A percentile compares a stretch with the other conserved stretches of the same genome.
Evolutionary conservation across 257 asterid species (phyloP).

Genomic region (Solanum pennellii): DNA sequence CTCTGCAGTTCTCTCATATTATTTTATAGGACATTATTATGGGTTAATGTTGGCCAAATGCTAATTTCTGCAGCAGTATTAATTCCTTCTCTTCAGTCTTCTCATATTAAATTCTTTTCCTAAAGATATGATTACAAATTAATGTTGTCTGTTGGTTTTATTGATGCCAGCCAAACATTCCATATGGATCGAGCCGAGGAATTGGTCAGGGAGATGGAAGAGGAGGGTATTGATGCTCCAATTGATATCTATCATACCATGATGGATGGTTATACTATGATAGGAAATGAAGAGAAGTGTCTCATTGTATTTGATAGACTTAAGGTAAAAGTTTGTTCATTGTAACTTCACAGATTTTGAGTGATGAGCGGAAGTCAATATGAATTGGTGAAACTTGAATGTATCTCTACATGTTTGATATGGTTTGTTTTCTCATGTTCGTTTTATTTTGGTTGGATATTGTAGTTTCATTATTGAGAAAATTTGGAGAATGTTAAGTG

Average conservation of each 20-base stretch:
- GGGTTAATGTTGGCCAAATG: background rate
- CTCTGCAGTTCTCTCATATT: background rate
- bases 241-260: conserved; percentile 86
- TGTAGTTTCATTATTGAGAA: background rate
- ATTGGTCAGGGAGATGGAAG: conserved; percentile 97
- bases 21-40: background rate
- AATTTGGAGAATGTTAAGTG: background rate
- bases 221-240: conserved; percentile 83
- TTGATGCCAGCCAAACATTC: conserved; percentile 50
- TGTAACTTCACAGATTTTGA: background rate
- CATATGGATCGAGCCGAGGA: conserved; percentile 73
- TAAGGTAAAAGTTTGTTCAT: conserved; percentile 31
- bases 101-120: background rate
- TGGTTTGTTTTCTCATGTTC: background rate
- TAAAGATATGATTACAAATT: background rate
- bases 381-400: background rate
- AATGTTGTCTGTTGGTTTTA: conserved; percentile 2
- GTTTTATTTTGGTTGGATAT: background rate
- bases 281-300: conserved; percentile 64
- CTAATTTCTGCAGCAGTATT: background rate
- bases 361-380: background rate
- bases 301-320: conserved; percentile 74
- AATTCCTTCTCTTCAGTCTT: background rate
- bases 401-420: background rate
- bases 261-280: conserved; percentile 98